Percentiles rank a stretch among this genome's conserved stretches.
Conservation (phyloP, 108 stramenopile species). For the Skeletonema menzelii region DNA sequence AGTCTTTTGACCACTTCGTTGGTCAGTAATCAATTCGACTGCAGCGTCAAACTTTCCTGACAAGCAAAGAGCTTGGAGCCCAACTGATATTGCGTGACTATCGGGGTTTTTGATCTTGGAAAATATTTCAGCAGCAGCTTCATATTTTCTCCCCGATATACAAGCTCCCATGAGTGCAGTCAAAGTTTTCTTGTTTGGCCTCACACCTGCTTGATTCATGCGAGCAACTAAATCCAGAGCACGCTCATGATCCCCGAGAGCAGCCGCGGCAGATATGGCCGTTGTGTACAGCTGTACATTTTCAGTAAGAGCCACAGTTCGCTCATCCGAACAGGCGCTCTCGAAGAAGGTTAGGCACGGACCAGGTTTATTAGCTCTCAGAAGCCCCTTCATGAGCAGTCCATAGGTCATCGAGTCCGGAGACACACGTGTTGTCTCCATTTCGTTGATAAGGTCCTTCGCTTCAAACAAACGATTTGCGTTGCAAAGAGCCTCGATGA, state of each 20-base stretch:
- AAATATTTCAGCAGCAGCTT: conserved; percentile 71
- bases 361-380: conserved; percentile 70
- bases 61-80: conserved; percentile 59
- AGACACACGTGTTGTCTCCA: conserved; percentile 68
- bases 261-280: conserved; percentile 81
- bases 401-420: conserved; percentile 87
- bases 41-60: conserved; percentile 52
- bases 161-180: conserved; percentile 85
- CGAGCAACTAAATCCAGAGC: conserved; percentile 76
- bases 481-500: conserved; percentile 70
- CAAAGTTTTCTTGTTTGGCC: conserved; percentile 84
- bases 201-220: conserved; percentile 80
- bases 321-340: conserved; percentile 63
- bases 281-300: conserved; percentile 88
- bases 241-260: conserved; percentile 70
- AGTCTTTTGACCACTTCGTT: conserved; percentile 39
- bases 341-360: conserved; percentile 83
- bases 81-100: conserved; percentile 69
- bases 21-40: conserved; percentile 39
- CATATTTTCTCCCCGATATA: conserved; percentile 55
- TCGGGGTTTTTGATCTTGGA: conserved; percentile 71
- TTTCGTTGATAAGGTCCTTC: conserved; percentile 71
- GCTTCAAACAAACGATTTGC: conserved; percentile 59
- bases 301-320: conserved; percentile 73
- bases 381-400: conserved; percentile 76